Conservation (phyloP, 495 filamentous ascomycete genomes). For the Neurospora terricola region DNA sequence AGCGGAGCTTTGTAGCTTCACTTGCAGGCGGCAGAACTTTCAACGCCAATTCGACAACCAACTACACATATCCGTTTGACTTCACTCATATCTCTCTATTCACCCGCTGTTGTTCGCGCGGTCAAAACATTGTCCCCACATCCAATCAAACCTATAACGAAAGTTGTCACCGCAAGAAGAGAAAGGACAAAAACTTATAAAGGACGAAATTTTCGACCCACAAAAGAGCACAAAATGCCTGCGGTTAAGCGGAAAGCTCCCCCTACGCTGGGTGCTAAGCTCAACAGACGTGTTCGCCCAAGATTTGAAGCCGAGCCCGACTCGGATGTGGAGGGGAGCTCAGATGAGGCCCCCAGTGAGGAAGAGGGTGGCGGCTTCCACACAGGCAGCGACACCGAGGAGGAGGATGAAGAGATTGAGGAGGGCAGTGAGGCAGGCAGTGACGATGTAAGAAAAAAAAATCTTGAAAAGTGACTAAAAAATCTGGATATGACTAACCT, state of each 20-base stretch:
- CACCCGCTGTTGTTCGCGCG: not conserved
- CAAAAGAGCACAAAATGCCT: conserved; percentile 11
- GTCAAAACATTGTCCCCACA: not conserved
- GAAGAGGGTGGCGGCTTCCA: conserved; percentile 24
- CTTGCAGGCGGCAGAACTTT: not conserved
- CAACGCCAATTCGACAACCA: not conserved
- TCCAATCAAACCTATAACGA: not conserved
- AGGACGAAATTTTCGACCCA: not conserved
- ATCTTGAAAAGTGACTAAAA: no score
- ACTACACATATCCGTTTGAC: not conserved
- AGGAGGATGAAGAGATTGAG: conserved; percentile 16
- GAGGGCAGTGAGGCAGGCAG: conserved; percentile 20
- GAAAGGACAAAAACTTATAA: not conserved
- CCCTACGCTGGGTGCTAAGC: conserved; percentile 10
- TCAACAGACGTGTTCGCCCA: conserved; percentile 52
- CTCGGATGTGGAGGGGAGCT: conserved; percentile 27
- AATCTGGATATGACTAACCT: not conserved
- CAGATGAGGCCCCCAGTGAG: conserved; percentile 18
- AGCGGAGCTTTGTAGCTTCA: not conserved
- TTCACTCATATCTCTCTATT: not conserved
- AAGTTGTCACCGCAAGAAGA: not conserved
- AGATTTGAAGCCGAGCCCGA: conserved; percentile 46
- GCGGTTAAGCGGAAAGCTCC: conserved; percentile 22
- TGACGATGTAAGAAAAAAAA: conserved; percentile 9
- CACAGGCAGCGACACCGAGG: conserved; percentile 20